Evolutionary conservation across 2,329 filamentous ascomycete genomes (phyloP).

Genomic region (Phialophora macrospora): DNA sequence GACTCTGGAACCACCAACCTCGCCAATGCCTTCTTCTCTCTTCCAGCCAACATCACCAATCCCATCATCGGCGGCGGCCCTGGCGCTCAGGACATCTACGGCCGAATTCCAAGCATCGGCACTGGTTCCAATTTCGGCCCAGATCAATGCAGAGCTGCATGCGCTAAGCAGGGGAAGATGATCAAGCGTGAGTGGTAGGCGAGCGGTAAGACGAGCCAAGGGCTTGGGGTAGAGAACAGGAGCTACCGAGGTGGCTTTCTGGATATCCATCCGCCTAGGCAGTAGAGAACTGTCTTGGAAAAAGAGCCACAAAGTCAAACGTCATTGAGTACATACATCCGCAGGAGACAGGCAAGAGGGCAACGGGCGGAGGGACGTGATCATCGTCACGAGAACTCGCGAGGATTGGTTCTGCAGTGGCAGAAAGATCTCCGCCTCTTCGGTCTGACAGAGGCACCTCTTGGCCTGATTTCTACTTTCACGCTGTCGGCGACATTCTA

Average conservation of each 20-base stretch:
- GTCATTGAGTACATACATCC: not conserved
- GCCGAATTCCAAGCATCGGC: constrained; percentile 46
- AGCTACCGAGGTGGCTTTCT: not conserved
- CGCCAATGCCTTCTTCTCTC: constrained; percentile 51
- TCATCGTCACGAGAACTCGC: not conserved
- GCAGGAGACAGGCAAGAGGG: not conserved
- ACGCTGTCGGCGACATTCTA: not conserved
- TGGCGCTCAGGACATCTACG: constrained; percentile 37
- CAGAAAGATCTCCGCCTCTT: not conserved
- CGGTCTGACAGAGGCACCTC: not conserved
- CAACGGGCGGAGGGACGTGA: too few relatives aligned
- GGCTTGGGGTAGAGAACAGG: not conserved
- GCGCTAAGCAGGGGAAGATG: constrained; percentile 21
- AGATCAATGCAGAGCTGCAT: constrained; percentile 44
- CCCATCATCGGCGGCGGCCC: constrained; percentile 29
- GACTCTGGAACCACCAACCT: constrained; percentile 58
- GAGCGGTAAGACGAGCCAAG: not conserved
- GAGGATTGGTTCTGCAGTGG: not conserved
- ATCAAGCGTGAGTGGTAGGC: constrained; percentile 9
- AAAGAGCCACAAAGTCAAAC: not conserved
- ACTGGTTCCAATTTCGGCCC: constrained; percentile 51
- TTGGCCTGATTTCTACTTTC: not conserved
- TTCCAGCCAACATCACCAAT: constrained; percentile 47
- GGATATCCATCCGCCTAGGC: not conserved
- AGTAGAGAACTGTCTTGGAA: constrained; percentile 2